Evolutionary conservation across 108 stramenopile genomes (phyloP), one percentile per base, ranked within the genome.

Genomic region (Discostella stelligeroides): DNA sequence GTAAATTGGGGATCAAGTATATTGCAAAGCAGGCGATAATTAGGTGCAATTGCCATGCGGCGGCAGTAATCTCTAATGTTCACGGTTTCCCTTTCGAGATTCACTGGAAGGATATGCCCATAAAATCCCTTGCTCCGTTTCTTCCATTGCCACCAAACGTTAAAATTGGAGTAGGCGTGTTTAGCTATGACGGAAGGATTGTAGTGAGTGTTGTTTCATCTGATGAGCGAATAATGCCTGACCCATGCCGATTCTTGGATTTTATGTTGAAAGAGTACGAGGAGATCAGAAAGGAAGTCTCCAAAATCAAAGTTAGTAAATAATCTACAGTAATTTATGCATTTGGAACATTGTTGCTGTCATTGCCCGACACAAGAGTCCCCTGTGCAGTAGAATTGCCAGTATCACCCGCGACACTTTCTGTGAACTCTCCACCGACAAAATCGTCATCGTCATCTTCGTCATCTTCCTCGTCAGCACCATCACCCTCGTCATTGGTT

Each of bases 221-320:
- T n/a, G 42, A 55, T 57, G 25, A 64, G 27, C 34, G 59, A 43
- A 28, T 54, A 41, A 68, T 76, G 43, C 75, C 60, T 10, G 60
- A 76, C 25, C 68, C 69, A 7, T 68, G 46, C 34, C 10, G 28
- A 21, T 75, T 75, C 56, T 45, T 55, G 30, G 28, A 64, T n/a
- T 76, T 67, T 24, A 76, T 71, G 76, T 30, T 77, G 21, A 70
- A 71, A 59, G 76, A 77, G 24, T 65, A 71, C 27, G 56, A 71
- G 56, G 25, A 34, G 29, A 13, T 66, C 5, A 74, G 68, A 42
- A 53, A 51, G 0, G 59, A 64, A 20, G 53, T 45, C 2, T 13
- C 43, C 43, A 13, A 45, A 45, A 10, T 5, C 34, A 6, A 34
- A n/a, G n/a, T n/a, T 34, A 3, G 34, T 34, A 6, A 34, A 34